A percentile compares a stretch with the other conserved stretches of the same genome.
phyloP scores from a whole-genome alignment of 345 rosid species.

The Litchi chinensis region DNA sequence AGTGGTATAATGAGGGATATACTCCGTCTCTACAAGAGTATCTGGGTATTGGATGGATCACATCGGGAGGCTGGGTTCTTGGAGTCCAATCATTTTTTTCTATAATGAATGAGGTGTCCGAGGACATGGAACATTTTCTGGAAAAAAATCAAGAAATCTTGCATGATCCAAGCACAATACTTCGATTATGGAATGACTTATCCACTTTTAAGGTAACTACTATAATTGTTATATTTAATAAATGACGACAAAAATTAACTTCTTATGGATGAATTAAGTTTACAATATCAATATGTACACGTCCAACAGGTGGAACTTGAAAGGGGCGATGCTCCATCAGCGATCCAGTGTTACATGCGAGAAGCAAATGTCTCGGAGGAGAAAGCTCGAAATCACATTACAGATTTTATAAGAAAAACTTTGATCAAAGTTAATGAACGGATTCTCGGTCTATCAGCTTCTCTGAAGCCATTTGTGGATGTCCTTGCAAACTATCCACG shows the following conservation, averaged over 20 bases:
- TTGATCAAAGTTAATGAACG: conserved; percentile 46
- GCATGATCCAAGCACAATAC: conserved; percentile 32
- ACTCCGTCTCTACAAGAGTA: conserved; percentile 47
- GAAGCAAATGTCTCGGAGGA: conserved; percentile 43
- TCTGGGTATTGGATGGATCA: conserved; percentile 41
- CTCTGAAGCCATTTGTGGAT: conserved; percentile 21
- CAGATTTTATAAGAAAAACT: conserved; percentile 23
- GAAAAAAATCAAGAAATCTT: conserved; percentile 25
- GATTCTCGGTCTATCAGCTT: no score
- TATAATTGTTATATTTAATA: no score
- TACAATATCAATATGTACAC: no score
- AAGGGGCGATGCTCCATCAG: no score
- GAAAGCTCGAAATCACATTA: conserved; percentile 34
- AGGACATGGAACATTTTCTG: conserved; percentile 4
- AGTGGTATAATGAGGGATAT: conserved; percentile 38
- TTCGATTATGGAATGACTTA: conserved; percentile 53
- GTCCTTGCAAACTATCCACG: conserved; percentile 39
- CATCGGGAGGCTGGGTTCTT: conserved; percentile 42
- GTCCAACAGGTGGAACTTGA: no score
- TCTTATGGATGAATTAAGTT: no score
- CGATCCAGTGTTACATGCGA: neutral
- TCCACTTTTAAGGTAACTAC: conserved; percentile 43
- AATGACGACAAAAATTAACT: no score
- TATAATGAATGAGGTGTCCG: conserved; percentile 13
- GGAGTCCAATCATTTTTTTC: conserved; percentile 32